Base-by-base conservation (phyloP, 1,284 basidiomycete genomes). In the Ganoderma sp. region DNA sequence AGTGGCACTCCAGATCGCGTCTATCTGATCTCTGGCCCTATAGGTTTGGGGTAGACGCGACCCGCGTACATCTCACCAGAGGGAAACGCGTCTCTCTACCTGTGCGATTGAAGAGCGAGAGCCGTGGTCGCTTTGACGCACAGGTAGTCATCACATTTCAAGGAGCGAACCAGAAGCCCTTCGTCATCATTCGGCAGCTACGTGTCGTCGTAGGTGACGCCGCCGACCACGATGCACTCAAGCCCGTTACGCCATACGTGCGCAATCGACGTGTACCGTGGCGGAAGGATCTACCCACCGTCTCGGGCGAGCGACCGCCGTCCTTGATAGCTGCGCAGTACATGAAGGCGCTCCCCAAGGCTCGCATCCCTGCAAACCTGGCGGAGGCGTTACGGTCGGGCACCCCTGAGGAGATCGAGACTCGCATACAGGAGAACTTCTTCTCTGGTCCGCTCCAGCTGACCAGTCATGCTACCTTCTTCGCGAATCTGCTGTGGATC, bases 201-300 rank as follows among this genome's bases (percentile, higher is more conserved):
- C 72, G 71, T 3, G 81, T 76, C 4, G 75, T 79, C 2, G 78
- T 83, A 4, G 82, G 82, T 1, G 79, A 75, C 62, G 69, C 74
- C 63, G 85, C 76, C 0, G 86, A 87, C 65, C 83, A 88, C 67
- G 83, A 87, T n/a, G 69, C 77, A 0, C 77, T 91, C 25, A 80
- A 80, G 60, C 85, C 89, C 0, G 78, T 67, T 5, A 78, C 82
- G 0, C 88, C 89, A 0, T 91, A 88, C 73, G 78, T 83, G 12
- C 87, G 87, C 3, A 82, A 83, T 0, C 75, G 79, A 15, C 81
- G 82, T 1, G 78, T 78, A 0, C 69, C 71, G 0, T 78, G 85
- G 32, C 80, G 82, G 25, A 77, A 79, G 0, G 85, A 85, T 60
- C 77, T 70, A 3, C 72, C 81, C 0, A 77, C 89, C 28, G 78